Evolutionary conservation across 148 eudicot species (phyloP).

Genomic region (Camellia sinensis): DNA sequence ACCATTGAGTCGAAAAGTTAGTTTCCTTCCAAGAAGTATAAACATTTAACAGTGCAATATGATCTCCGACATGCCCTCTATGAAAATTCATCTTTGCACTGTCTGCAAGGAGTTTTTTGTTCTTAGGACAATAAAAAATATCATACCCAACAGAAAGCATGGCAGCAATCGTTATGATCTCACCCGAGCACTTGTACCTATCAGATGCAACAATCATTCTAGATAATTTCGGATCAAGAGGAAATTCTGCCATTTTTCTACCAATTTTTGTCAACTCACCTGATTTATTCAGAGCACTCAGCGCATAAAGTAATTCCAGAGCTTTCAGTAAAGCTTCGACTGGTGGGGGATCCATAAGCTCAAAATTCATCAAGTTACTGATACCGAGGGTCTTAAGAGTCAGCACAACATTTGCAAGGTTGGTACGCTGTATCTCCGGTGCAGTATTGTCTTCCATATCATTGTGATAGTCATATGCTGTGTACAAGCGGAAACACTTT

Average conservation of each 20-base stretch:
- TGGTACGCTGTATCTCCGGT: conserved; percentile 68
- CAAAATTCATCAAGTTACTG: conserved; percentile 59
- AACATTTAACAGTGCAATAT: conserved; percentile 78
- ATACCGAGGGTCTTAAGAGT: conserved; percentile 70
- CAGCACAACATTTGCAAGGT: conserved; percentile 64
- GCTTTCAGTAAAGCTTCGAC: conserved; percentile 65
- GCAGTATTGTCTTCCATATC: conserved; percentile 58
- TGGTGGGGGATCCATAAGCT: conserved; percentile 79
- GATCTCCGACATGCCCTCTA: conserved; percentile 83
- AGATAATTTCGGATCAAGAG: conserved; percentile 72
- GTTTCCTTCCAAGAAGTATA: conserved; percentile 73
- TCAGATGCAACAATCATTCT: conserved; percentile 62
- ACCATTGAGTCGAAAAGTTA: conserved; percentile 39
- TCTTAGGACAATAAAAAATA: conserved; percentile 81
- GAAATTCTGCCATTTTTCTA: conserved; percentile 69
- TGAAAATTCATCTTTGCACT: conserved; percentile 78
- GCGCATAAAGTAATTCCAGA: conserved; percentile 52
- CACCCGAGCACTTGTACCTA: conserved; percentile 50
- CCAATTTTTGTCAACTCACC: conserved; percentile 72
- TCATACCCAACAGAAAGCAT: conserved; percentile 85
- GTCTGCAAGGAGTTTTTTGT: conserved; percentile 84
- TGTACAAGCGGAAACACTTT: conserved; percentile 60
- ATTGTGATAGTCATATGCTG: conserved; percentile 50
- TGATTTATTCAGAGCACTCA: conserved; percentile 57
- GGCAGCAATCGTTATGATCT: conserved; percentile 71